Evolutionary conservation across 2,329 filamentous ascomycete species (phyloP), one percentile per base, ranked within the genome.

Genomic region (Aureobasidium sp.): DNA sequence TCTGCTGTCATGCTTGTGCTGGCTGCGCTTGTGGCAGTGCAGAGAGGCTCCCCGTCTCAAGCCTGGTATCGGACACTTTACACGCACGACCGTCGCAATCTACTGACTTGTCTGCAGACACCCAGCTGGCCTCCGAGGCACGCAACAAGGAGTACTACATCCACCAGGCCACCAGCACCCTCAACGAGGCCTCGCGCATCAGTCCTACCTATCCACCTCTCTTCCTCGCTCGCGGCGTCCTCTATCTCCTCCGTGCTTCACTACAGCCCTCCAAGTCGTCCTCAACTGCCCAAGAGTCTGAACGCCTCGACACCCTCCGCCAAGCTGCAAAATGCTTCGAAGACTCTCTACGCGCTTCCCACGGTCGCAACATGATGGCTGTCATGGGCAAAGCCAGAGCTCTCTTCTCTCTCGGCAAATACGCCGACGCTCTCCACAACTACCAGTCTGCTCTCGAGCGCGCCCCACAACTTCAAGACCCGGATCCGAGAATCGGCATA

Each of bases 131-230:
- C 26, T 84, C 87, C 13, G 90, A 95, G 66, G 84, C 86, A 48
- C 92, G 89, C 77, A 96, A 90, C 17, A 99, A 99, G 75, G 94
- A 99, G 67, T 85, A 88, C 75, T 99, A 92, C 74, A 84, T 99
- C 39, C 89, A 95, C 72, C 83, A 88, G 56, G 93, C 93, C n/a
- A 97, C 93, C 2, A 85, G 87, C 50, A 92, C 89, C 1, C 82
- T 99, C 65, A 99, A 99, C 76, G 94, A 97, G 70, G 93, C 94
- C n/a, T 90, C 90, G 23, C 87, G 92, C 64, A 88, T 97, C 71
- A 97, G 94, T 73, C 93, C 94, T 10, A 88, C 90, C 0, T 97
- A 95, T 67, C 89, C 92, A 6, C 92, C 94, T 39, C 84, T 97
- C 0, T 95, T 92, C 71, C 84, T 99, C 55, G 93, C 93, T 23